These are phyloP conservation scores for Plenodomus tracheiphilus DNA, from an alignment of 2,329 filamentous ascomycete species.

Conservation along the genomic window DNA sequence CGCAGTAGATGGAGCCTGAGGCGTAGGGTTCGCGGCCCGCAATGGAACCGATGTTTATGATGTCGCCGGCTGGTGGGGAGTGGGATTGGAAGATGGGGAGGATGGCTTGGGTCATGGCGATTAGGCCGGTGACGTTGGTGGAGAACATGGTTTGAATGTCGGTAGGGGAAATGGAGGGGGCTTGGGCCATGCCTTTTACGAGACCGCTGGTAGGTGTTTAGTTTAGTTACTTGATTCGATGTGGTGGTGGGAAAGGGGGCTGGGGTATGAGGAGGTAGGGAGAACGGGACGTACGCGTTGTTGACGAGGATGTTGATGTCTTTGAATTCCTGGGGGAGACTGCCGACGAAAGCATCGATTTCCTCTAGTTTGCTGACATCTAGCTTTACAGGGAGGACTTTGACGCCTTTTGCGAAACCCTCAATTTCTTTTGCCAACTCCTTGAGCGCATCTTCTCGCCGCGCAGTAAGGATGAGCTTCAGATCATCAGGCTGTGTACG, in stretches of 20 bases:
- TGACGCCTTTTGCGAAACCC: constrained; percentile 71
- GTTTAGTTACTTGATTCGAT: neutral
- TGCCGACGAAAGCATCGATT: constrained; percentile 70
- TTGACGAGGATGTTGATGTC: constrained; percentile 90
- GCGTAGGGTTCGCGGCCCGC: constrained; percentile 86
- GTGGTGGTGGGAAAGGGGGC: neutral
- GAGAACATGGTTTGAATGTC: constrained; percentile 87
- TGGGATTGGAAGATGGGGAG: constrained; percentile 76
- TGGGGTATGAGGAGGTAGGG: neutral
- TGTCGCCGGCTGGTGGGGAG: constrained; percentile 67
- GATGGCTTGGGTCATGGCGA: constrained; percentile 94
- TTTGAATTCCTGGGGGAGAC: constrained; percentile 78
- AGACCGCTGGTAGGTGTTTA: constrained; percentile 66
- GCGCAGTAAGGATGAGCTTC: constrained; percentile 85
- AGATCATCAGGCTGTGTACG: constrained; percentile 78
- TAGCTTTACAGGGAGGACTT: constrained; percentile 79
- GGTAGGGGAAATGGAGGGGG: constrained; percentile 77
- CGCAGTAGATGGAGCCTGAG: constrained; percentile 89
- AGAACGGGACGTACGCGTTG: constrained; percentile 22
- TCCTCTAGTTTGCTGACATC: constrained; percentile 83
- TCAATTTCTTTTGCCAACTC: constrained; percentile 76
- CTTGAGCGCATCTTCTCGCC: constrained; percentile 76
- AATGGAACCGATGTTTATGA: constrained; percentile 93
- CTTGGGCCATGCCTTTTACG: constrained; percentile 84
- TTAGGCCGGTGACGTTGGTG: constrained; percentile 92